Percentiles rank a stretch among this genome's conserved stretches.
These are phyloP conservation scores for Ustilago shanxiensis DNA, from an alignment of 1,284 basidiomycete genomes.

Conservation along the genomic window DNA sequence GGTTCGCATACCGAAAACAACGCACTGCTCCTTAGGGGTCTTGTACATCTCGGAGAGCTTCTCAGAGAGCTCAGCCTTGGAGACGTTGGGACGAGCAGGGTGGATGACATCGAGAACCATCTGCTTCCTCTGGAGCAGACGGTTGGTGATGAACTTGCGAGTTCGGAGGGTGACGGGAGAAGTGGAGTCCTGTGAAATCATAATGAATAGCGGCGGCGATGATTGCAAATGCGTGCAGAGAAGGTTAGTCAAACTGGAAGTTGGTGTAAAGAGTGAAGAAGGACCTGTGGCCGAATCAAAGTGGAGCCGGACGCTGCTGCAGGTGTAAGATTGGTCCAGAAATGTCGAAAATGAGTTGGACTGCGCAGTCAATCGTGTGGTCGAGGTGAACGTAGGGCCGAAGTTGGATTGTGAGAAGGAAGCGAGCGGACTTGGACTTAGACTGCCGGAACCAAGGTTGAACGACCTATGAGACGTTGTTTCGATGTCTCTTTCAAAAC, in stretches of 20 bases:
- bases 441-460: not conserved
- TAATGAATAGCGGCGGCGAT: not conserved
- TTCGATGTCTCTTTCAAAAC: too few relatives aligned
- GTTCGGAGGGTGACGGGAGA: slow-evolving; percentile 97
- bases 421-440: not conserved
- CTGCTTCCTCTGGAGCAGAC: slow-evolving; percentile 86
- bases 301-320: slow-evolving; percentile 15
- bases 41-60: slow-evolving; percentile 85
- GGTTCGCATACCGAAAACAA: slow-evolving; percentile 79
- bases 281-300: slow-evolving; percentile 9
- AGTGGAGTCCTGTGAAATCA: slow-evolving; percentile 76
- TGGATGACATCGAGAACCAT: slow-evolving; percentile 92
- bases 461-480: not conserved
- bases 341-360: not conserved
- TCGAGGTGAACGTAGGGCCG: too few relatives aligned
- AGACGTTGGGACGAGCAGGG: slow-evolving; percentile 93
- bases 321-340: not conserved
- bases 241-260: slow-evolving; percentile 11
- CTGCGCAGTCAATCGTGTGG: too few relatives aligned
- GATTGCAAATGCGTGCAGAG: not conserved
- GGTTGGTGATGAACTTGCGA: slow-evolving; percentile 99
- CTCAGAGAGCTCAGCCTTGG: slow-evolving; percentile 91
- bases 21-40: slow-evolving; percentile 76
- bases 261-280: not conserved
- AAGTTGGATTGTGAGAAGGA: not conserved